Evolutionary conservation across 2,329 filamentous ascomycete species (phyloP).

Genomic region (Hymenoscyphus scutula): DNA sequence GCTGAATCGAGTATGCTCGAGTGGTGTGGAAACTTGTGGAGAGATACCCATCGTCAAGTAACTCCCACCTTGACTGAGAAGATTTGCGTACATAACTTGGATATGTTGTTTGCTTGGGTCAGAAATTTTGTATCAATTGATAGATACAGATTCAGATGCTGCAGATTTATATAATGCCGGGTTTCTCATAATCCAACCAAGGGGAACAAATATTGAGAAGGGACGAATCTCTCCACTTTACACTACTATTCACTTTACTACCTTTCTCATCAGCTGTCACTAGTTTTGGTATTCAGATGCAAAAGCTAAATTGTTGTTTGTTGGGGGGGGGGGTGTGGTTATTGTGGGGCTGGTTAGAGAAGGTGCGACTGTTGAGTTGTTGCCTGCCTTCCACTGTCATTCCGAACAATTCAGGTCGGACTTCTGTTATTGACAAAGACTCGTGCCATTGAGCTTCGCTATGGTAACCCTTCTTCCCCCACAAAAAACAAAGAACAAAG

Average conservation of each 20-base stretch:
- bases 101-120: background rate
- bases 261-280: background rate
- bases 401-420: no score
- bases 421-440: no score
- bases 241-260: background rate
- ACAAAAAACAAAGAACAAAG: no score
- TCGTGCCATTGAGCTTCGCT: no score
- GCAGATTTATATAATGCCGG: background rate
- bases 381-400: background rate
- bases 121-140: background rate
- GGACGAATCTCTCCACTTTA: background rate
- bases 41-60: background rate
- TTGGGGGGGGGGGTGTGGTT: conserved; percentile 40
- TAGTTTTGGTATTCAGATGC: conserved; percentile 11
- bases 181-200: background rate
- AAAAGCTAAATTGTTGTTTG: conserved; percentile 14
- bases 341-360: conserved; percentile 24
- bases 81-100: background rate
- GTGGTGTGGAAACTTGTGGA: conserved; percentile 10
- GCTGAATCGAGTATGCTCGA: background rate
- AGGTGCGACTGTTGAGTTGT: conserved; percentile 25
- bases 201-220: background rate
- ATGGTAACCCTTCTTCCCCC: no score
- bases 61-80: conserved; percentile 1
- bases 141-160: background rate